Evolutionary conservation across 2,329 filamentous ascomycete genomes (phyloP).

Genomic region (Aureobasidium sp.): DNA sequence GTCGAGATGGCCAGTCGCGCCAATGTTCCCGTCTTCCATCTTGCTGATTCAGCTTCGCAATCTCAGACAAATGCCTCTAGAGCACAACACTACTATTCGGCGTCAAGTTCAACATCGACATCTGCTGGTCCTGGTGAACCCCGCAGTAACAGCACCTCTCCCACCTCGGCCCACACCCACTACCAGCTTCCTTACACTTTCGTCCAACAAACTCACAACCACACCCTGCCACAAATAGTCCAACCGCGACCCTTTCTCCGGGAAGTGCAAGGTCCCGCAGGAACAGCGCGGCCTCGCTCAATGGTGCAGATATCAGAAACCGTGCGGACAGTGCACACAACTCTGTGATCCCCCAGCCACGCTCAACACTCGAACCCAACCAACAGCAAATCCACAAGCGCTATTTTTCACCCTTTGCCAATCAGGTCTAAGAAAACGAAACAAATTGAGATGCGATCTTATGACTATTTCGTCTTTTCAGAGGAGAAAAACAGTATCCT

Average conservation of each 20-base stretch:
- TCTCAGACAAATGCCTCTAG: conserved; percentile 13
- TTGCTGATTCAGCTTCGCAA: conserved; percentile 23
- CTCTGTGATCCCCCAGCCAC: background rate
- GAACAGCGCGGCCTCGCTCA: conserved; percentile 18
- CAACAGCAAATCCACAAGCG: conserved; percentile 3
- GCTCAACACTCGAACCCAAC: conserved; percentile 7
- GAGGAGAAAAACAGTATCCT: conserved; percentile 7
- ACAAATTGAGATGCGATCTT: background rate
- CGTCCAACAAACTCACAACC: conserved; percentile 24
- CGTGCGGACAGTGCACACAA: conserved; percentile 25
- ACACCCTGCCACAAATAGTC: conserved; percentile 25
- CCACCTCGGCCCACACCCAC: background rate
- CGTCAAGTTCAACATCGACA: background rate
- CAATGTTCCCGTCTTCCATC: conserved; percentile 75
- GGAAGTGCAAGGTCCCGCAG: conserved; percentile 21
- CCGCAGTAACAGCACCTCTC: conserved; percentile 5
- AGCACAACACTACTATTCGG: conserved; percentile 14
- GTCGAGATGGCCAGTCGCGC: conserved; percentile 88
- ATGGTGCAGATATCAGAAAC: conserved; percentile 17
- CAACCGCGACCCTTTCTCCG: conserved; percentile 16
- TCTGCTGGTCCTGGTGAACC: background rate
- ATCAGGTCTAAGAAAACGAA: conserved; percentile 1
- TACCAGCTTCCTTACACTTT: conserved; percentile 15
- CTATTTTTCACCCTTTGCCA: conserved; percentile 3
- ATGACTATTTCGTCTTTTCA: background rate